phyloP scores from a whole-genome alignment of 108 stramenopile genomes.

The Skeletonema potamos region DNA sequence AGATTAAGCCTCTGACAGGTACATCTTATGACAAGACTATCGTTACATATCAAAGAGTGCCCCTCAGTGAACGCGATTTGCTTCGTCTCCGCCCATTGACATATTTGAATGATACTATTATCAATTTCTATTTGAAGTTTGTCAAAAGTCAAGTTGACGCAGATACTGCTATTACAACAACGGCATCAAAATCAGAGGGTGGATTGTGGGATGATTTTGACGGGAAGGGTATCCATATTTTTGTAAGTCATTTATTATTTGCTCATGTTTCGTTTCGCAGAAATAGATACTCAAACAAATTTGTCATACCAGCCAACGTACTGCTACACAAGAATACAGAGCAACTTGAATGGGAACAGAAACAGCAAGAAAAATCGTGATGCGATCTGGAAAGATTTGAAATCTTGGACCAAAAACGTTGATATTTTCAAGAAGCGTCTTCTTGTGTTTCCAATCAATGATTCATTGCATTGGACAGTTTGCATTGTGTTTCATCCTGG shows the following conservation, averaged over 20 bases:
- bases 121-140: conserved; percentile 46
- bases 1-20: conserved; percentile 22
- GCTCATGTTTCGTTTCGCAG: not conserved
- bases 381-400: conserved; percentile 28
- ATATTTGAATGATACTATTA: conserved; percentile 45
- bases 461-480: conserved; percentile 60
- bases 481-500: conserved; percentile 35
- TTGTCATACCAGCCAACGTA: conserved; percentile 9
- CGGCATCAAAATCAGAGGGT: not conserved
- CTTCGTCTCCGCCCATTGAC: conserved; percentile 39
- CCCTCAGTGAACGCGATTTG: conserved; percentile 31
- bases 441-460: conserved; percentile 56
- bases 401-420: conserved; percentile 56
- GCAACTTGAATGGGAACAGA: conserved; percentile 10
- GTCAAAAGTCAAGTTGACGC: conserved; percentile 3
- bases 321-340: conserved; percentile 34
- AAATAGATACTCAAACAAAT: not conserved
- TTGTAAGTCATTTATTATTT: not conserved
- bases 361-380: conserved; percentile 22
- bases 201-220: conserved; percentile 27
- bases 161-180: not conserved
- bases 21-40: conserved; percentile 20
- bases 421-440: conserved; percentile 60
- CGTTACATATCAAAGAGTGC: conserved; percentile 21
- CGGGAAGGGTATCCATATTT: conserved; percentile 30